phyloP scores from a whole-genome alignment of 345 rosid species.

The Excoecaria agallocha region DNA sequence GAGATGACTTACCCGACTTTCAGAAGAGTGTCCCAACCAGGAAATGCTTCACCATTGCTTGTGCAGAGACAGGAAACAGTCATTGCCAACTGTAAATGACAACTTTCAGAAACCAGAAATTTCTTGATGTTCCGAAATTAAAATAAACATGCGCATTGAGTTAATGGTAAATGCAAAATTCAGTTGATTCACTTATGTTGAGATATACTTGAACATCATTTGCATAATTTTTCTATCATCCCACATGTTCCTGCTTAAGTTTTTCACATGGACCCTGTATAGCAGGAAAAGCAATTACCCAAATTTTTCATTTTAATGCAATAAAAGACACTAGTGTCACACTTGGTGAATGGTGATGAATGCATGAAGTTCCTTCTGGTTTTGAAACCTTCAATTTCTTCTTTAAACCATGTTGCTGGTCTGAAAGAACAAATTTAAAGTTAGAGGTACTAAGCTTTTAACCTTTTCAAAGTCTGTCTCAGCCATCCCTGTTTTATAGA shows the following conservation, averaged over 20 bases:
- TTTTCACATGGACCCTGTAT: not conserved
- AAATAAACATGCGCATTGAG: not conserved
- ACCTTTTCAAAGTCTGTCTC: slow-evolving; percentile 92
- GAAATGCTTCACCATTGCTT: slow-evolving; percentile 77
- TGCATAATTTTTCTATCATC: not conserved
- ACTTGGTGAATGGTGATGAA: not conserved
- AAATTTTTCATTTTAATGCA: not conserved
- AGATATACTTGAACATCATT: not conserved
- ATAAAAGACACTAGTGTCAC: not conserved
- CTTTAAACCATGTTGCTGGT: not conserved
- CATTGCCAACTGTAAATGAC: slow-evolving; percentile 51
- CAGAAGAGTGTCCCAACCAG: slow-evolving; percentile 88
- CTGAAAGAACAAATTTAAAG: not conserved
- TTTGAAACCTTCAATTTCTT: not conserved
- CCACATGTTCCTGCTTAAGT: not conserved
- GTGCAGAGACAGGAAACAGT: slow-evolving; percentile 65
- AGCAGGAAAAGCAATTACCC: not conserved
- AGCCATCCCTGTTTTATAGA: slow-evolving; percentile 89
- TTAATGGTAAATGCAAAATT: not conserved
- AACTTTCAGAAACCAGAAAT: slow-evolving; percentile 13
- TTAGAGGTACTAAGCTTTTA: slow-evolving; percentile 2
- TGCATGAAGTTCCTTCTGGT: not conserved
- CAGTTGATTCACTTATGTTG: not conserved
- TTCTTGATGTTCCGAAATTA: not conserved
- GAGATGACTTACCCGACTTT: slow-evolving; percentile 57